Conservation (phyloP, 2,329 filamentous ascomycete genomes). For the Aspergillus novofumigatus region DNA sequence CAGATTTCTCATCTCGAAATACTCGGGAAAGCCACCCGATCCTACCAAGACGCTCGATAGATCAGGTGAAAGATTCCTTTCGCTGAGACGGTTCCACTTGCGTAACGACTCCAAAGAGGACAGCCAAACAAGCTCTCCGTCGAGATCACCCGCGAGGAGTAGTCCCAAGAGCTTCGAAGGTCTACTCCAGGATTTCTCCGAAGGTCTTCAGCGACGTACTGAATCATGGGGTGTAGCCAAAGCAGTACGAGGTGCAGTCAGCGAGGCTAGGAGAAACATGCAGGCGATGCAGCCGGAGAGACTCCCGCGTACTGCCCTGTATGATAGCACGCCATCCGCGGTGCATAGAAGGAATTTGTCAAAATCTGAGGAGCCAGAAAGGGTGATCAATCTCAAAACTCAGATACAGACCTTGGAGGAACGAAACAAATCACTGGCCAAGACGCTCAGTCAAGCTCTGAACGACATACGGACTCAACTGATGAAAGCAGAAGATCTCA, state of each 20-base stretch:
- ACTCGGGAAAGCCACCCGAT: slow-evolving; percentile 43
- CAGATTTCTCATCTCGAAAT: slow-evolving; percentile 43
- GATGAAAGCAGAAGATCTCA: slow-evolving; percentile 20
- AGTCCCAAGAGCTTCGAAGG: slow-evolving; percentile 42
- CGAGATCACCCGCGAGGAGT: slow-evolving; percentile 33
- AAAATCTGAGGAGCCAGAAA: slow-evolving; percentile 10
- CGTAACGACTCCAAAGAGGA: slow-evolving; percentile 26
- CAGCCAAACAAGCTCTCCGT: slow-evolving; percentile 32
- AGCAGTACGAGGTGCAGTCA: slow-evolving; percentile 46
- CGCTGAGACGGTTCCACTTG: slow-evolving; percentile 18
- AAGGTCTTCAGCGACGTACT: slow-evolving; percentile 45
- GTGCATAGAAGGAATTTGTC: slow-evolving; percentile 12
- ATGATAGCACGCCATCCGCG: slow-evolving; percentile 11
- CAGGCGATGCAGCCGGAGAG: slow-evolving; percentile 42
- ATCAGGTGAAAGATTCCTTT: slow-evolving; percentile 14
- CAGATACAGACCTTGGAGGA: slow-evolving; percentile 35
- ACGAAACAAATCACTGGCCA: slow-evolving; percentile 40
- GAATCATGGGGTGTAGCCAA: slow-evolving; percentile 49
- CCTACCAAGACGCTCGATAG: slow-evolving; percentile 21
- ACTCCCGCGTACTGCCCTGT: slow-evolving; percentile 22
- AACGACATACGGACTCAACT: slow-evolving; percentile 37
- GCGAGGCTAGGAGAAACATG: slow-evolving; percentile 45
- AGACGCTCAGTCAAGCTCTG: slow-evolving; percentile 39
- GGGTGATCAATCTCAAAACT: slow-evolving; percentile 24
- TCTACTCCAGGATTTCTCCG: slow-evolving; percentile 47